Base-by-base conservation (phyloP, 2,329 filamentous ascomycete genomes). In the Alternaria hordeiaustralica region DNA sequence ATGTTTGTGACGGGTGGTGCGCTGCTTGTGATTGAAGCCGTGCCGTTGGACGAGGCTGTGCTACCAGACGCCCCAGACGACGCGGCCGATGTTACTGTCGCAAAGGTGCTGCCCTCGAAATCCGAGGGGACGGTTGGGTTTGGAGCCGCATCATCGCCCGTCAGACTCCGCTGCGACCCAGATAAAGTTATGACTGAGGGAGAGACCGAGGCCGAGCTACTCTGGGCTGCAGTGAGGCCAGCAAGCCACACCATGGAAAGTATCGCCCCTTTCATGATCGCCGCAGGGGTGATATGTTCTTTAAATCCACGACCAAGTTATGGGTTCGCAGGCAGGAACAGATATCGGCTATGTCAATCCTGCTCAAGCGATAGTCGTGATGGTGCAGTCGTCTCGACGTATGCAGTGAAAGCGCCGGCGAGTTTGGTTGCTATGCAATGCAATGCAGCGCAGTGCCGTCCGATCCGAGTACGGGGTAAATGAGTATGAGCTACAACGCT, bases 61-160 rank as follows among this genome's bases (percentile, higher is more conserved):
- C 64, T 71, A 18, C 64, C 60, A 30, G 56, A 73, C 15, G 57
- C 54, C 43, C 54, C 67, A 62, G 60, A 65, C 67, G 36, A 25
- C 10, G 43, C 49, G 21, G 55, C 61, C 64, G 36, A 71, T 33
- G 30, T 61, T 26, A 60, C 51, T n/a, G 74, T 73, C 28, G 65
- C 67, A 49, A 78, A 71, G 2, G 66, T 71, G 60, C 71, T 77
- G 46, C 67, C 73, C 30, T 73, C 64, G 57, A 78, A 76, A 51
- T 75, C 71, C 10, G 73, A 73, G 10, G 73, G 68, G 3, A 78
- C 69, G 3, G 73, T 74, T 33, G 77, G 64, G 0, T 68, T 68
- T 9, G 75, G 72, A 20, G 65, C 70, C 20, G 68, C 69, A 21
- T 74, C 71, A 36, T 62, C 73, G 36, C 66, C 62, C 4, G 66